Evolutionary conservation across 805 yeast species (phyloP), one percentile per base, ranked within the genome.

Genomic region (Saccharomycopsis oosterbeekiorum): DNA sequence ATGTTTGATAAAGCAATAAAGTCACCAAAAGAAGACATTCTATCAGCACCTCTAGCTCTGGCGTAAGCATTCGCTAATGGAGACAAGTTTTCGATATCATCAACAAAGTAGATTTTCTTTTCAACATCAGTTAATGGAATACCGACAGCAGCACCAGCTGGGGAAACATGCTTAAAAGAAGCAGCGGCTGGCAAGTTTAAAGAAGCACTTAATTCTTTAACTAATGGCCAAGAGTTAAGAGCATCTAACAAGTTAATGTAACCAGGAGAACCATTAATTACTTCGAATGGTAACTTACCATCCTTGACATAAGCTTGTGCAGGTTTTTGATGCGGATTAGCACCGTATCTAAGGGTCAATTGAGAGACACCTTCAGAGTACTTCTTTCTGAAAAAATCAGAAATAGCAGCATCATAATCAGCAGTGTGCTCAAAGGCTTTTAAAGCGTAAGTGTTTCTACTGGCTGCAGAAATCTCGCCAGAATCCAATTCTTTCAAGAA

Each of bases 1-100:
- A 88, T 89, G 81, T 93, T 93, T 65, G 97, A 91, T 67, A 94
- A 81, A 56, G 99, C 99, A 71, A 94, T 94, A 81, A 91, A 94
- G 77, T 94, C 99, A 73, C 99, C 99, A 73, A 94, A 94, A 14
- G 97, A 89, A 5, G 97, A 92, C 99, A 94, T 94, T 83, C 99
- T 87, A 78, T 94, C 99, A 68, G 99, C 99, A 75, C 99, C 99
- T 77, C 99, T 89, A 61, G 99, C 99, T 78, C 98, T 89, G 43
- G 99, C 99, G 71, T 94, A 94, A 62, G 99, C 99, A 72, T 88
- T 88, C 66, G 99, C 99, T 72, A 94, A 81, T 61, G 99, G 98
- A 12, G 97, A 89, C 73, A 94, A 80, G 80, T 92, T 89, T 76
- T 89, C 96, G 70, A 93, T 90, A 74, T 90, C 97, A 68, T 84